A percentile compares a stretch with the other conserved stretches of the same genome.
phyloP scores from a whole-genome alignment of 345 rosid species.

The Aegle marmelos region DNA sequence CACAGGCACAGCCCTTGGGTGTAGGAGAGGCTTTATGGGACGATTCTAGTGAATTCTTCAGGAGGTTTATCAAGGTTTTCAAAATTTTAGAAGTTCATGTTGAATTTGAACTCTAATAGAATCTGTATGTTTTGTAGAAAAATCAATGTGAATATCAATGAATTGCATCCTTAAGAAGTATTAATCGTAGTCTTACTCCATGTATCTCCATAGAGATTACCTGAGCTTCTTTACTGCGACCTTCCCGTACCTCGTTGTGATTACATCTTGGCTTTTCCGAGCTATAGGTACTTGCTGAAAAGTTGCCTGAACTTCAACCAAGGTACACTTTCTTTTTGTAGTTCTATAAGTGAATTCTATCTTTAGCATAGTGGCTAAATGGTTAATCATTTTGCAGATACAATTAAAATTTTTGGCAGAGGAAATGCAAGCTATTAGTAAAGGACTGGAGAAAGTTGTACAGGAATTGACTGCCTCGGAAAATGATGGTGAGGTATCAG shows the following conservation, averaged over 20 bases:
- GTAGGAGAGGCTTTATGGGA: neutral
- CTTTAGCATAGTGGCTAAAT: slow-evolving; percentile 3
- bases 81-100: neutral
- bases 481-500: slow-evolving; percentile 51
- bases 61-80: neutral
- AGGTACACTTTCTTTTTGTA: slow-evolving; percentile 28
- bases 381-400: slow-evolving; percentile 36
- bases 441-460: slow-evolving; percentile 77
- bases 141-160: neutral
- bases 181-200: neutral
- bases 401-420: slow-evolving; percentile 83
- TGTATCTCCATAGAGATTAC: neutral
- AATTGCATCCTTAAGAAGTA: neutral
- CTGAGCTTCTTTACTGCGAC: neutral
- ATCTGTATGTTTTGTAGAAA: neutral
- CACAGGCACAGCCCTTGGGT: neutral
- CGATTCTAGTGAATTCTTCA: neutral
- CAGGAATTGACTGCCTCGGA: slow-evolving; percentile 66
- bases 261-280: slow-evolving; percentile 3
- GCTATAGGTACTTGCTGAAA: slow-evolving; percentile 67
- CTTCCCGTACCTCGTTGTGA: neutral
- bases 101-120: neutral
- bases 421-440: slow-evolving; percentile 89
- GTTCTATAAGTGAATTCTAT: neutral
- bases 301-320: slow-evolving; percentile 73